Evolutionary conservation across 257 asterid species (phyloP).

Genomic region (Hygrophila difformis): DNA sequence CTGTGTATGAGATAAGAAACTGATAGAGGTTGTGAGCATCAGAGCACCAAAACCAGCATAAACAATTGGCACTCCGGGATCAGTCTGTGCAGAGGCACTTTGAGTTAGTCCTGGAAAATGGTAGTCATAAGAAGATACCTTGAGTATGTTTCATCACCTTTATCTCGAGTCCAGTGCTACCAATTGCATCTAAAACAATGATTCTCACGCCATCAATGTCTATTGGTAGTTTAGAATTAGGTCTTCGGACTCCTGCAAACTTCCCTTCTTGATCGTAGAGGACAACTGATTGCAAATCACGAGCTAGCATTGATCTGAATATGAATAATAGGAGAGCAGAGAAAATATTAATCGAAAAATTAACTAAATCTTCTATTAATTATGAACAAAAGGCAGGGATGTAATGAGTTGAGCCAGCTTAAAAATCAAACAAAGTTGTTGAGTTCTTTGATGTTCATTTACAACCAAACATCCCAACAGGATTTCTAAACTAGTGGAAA

Average conservation of each 20-base stretch:
- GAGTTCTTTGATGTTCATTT: no score
- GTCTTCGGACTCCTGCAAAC: constrained; percentile 68
- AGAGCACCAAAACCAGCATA: constrained; percentile 84
- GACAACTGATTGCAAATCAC: constrained; percentile 81
- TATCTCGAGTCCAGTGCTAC: constrained; percentile 69
- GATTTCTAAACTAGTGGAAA: no score
- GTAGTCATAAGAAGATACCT: no score
- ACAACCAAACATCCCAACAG: no score
- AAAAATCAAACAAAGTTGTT: no score
- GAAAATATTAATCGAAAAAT: no score
- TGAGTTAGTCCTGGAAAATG: background rate
- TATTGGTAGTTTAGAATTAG: constrained; percentile 77
- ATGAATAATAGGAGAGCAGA: constrained; percentile 3
- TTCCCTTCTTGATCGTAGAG: constrained; percentile 77
- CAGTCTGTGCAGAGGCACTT: constrained; percentile 38
- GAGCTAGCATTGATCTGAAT: constrained; percentile 85
- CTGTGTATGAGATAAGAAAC: constrained; percentile 81
- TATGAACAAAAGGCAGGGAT: background rate
- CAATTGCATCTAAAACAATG: constrained; percentile 52
- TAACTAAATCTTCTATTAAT: no score
- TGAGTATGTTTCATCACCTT: constrained; percentile 33
- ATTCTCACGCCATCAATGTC: constrained; percentile 62
- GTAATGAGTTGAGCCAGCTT: no score
- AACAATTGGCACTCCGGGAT: constrained; percentile 77
- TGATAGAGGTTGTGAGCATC: constrained; percentile 89